These are phyloP conservation scores for Eucalyptus leucophloia DNA, from an alignment of 345 rosid species.

Conservation along the genomic window DNA sequence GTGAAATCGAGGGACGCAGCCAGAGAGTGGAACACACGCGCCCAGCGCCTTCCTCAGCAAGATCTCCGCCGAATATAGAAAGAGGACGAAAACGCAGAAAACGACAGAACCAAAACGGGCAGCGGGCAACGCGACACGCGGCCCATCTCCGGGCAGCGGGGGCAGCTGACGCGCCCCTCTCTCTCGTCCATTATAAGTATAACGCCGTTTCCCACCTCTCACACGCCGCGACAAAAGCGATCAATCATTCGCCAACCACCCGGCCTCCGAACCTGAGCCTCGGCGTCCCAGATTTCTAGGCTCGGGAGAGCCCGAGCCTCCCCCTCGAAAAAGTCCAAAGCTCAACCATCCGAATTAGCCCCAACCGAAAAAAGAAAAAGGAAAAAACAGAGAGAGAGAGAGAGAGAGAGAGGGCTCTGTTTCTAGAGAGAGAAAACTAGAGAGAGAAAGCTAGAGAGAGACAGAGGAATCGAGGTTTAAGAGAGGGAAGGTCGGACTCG, in stretches of 20 bases:
- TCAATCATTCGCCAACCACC: conserved; percentile 19
- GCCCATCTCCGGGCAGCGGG: conserved; percentile 11
- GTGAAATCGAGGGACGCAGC: not conserved
- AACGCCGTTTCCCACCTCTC: not conserved
- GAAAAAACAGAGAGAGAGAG: not conserved
- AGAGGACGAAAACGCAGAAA: not conserved
- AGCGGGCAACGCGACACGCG: not conserved
- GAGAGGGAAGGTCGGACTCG: conserved; percentile 5
- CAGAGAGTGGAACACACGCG: not conserved
- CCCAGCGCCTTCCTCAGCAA: not conserved
- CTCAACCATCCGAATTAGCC: not conserved
- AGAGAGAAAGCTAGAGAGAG: not conserved
- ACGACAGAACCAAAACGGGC: not conserved
- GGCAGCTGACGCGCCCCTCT: not conserved
- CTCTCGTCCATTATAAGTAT: not conserved
- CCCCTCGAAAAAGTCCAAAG: conserved; percentile 7
- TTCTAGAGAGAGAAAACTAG: not conserved
- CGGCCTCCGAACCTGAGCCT: conserved; percentile 24
- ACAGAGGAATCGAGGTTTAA: not conserved
- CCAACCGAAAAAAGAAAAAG: not conserved
- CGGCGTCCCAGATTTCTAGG: conserved; percentile 5
- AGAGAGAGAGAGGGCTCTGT: not conserved
- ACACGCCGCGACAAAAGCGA: not conserved
- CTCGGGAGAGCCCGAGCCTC: not conserved
- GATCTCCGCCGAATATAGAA: not conserved